phyloP scores from a whole-genome alignment of 2,329 filamentous ascomycete species.

The Bipolaris victoriae region DNA sequence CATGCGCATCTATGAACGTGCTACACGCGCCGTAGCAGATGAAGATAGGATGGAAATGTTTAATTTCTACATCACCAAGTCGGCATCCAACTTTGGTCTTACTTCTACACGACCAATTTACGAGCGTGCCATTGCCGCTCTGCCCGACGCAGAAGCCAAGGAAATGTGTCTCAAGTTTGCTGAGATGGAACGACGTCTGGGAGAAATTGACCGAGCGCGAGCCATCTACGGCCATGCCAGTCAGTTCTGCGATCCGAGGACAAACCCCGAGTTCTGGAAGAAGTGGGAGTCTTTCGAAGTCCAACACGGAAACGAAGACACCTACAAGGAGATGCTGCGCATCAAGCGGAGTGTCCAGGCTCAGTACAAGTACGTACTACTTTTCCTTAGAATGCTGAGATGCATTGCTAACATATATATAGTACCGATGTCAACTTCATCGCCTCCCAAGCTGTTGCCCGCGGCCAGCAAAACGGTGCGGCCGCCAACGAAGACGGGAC shows the following conservation, averaged over 20 bases:
- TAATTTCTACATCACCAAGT: slow-evolving; percentile 99
- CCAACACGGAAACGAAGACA: slow-evolving; percentile 97
- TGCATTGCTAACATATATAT: slow-evolving; percentile 43
- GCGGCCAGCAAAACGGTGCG: slow-evolving; percentile 68
- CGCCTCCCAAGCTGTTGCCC: slow-evolving; percentile 89
- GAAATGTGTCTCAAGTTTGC: slow-evolving; percentile 99
- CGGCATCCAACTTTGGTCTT: slow-evolving; percentile 94
- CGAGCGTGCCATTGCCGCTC: slow-evolving; percentile 90
- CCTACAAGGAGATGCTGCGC: slow-evolving; percentile 98
- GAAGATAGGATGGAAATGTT: slow-evolving; percentile 98
- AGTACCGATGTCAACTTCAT: slow-evolving; percentile 98
- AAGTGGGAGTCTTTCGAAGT: slow-evolving; percentile 99
- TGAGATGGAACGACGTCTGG: slow-evolving; percentile 89
- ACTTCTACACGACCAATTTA: slow-evolving; percentile 95
- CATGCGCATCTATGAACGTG: slow-evolving; percentile 98
- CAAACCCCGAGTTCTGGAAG: slow-evolving; percentile 87
- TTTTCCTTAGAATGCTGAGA: background rate
- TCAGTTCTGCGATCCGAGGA: slow-evolving; percentile 95
- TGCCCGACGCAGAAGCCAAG: slow-evolving; percentile 90
- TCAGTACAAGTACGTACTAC: slow-evolving; percentile 77
- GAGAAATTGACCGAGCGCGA: slow-evolving; percentile 91
- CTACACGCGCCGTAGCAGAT: slow-evolving; percentile 90
- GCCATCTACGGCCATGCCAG: slow-evolving; percentile 96
- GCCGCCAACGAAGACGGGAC: slow-evolving; percentile 49
- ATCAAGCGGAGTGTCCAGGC: slow-evolving; percentile 98